Base-by-base conservation (phyloP, 2,329 filamentous ascomycete genomes). In the Cladosporium sp. region DNA sequence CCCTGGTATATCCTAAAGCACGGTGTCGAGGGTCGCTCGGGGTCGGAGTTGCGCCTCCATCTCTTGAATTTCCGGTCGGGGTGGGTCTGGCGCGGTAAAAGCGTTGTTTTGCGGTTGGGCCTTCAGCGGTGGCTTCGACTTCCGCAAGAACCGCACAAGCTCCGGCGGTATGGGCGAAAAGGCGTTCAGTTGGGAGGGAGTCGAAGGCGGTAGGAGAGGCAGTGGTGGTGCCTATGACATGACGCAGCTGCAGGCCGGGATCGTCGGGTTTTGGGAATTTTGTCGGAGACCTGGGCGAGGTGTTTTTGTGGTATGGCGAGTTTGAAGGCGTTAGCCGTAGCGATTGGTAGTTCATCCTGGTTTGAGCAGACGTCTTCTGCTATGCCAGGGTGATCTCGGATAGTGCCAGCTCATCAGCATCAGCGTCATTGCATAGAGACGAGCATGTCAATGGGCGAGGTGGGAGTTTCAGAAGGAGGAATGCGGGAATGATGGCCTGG, bases 141-240 rank as follows among this genome's bases (percentile, higher is more conserved):
- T 87, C 84, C 7, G 91, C 88, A 15, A 97, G 81, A 0, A 98
- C 88, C n/a, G 89, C 92, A 38, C 92, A 89, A 8, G 90, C 93
- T 49, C 93, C 93, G 7, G 93, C 92, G 55, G 90, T 91, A 67
- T 95, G 93, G 49, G 90, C 90, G 69, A 97, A 95, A 43, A 77
- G 77, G 50, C 73, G 73, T 47, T 79, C 84, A 11, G 84, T 80
- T 35, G 85, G 75, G 53, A 92, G 82, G 56, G 81, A 84, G 65
- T 94, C 90, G 68, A 98, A 95, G 55, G 88, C 89, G 64, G 86
- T 91, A 35, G 89, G 85, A 4, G 86, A 87, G 58, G 77, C 81
- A 56, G 89, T 92, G 7, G 92, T 97, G 19, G 91, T 95, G 40
- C 93, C 93, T 62, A 97, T 86, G 51, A 97, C 89, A 55, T 88